Percentiles rank a stretch among this genome's conserved stretches.
Evolutionary conservation across 495 filamentous ascomycete genomes (phyloP).

Genomic region (Aspergillus wentii): DNA sequence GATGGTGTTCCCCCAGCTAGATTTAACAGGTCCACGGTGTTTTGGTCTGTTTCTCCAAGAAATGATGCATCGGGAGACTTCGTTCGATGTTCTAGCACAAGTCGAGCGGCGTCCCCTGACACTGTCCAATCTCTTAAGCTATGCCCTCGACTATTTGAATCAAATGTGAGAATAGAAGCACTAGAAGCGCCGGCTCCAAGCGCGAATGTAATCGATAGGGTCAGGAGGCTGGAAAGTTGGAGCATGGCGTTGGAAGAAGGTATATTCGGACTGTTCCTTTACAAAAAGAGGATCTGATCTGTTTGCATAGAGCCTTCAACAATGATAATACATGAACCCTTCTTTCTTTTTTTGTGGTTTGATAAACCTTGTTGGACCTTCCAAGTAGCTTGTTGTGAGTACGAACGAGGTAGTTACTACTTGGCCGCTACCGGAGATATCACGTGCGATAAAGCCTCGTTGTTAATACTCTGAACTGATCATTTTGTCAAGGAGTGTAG

Average conservation of each 20-base stretch:
- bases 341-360: too few species aligned
- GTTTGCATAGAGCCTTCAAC: too few species aligned
- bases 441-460: too few species aligned
- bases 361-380: too few species aligned
- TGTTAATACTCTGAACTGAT: too few species aligned
- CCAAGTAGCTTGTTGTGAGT: too few species aligned
- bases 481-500: too few species aligned
- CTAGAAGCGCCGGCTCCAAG: constrained; percentile 25
- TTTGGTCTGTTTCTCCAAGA: constrained; percentile 39
- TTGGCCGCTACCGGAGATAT: too few species aligned
- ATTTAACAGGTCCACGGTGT: constrained; percentile 42
- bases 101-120: constrained; percentile 43
- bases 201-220: constrained; percentile 18
- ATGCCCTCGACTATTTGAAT: constrained; percentile 3
- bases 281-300: too few species aligned
- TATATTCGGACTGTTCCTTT: too few species aligned
- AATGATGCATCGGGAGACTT: constrained; percentile 46
- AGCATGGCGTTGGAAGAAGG: constrained; percentile 29
- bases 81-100: constrained; percentile 51
- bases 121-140: constrained; percentile 8
- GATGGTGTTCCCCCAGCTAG: constrained; percentile 35
- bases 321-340: too few species aligned
- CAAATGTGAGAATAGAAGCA: constrained; percentile 34
- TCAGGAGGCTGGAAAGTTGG: constrained; percentile 21
- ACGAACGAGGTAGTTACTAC: too few species aligned